Evolutionary conservation across 2,329 filamentous ascomycete species (phyloP).

Genomic region (Mariannaea sp.): DNA sequence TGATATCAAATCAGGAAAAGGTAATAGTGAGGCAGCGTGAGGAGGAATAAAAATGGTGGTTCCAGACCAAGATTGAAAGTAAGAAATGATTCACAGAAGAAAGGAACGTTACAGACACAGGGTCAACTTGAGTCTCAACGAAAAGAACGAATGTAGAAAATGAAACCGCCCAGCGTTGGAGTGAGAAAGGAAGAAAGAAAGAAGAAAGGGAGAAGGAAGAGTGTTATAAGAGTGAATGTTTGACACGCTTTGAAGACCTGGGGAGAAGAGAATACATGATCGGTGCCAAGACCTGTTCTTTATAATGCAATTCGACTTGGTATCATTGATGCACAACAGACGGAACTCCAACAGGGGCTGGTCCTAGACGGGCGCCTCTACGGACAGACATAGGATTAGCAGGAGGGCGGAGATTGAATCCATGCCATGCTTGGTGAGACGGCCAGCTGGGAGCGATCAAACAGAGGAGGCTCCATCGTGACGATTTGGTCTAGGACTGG

Average conservation of each 20-base stretch:
- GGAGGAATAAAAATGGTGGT: conserved; percentile 48
- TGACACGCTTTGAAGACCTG: conserved; percentile 41
- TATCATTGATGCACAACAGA: conserved; percentile 40
- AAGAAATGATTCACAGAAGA: conserved; percentile 42
- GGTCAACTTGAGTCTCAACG: conserved; percentile 36
- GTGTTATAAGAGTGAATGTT: conserved; percentile 36
- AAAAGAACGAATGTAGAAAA: conserved; percentile 55
- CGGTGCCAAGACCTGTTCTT: conserved; percentile 47
- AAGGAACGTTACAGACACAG: conserved; percentile 53
- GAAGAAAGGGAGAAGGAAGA: conserved; percentile 47
- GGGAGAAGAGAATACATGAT: conserved; percentile 41
- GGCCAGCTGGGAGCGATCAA: conserved; percentile 27
- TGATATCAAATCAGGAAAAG: no score
- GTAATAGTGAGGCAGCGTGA: no score
- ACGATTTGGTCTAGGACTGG: conserved; percentile 15
- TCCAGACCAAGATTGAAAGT: conserved; percentile 53
- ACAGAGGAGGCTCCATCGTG: conserved; percentile 30
- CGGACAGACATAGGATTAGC: conserved; percentile 6
- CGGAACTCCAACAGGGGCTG: conserved; percentile 35
- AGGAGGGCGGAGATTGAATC: conserved; percentile 11
- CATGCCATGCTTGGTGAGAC: conserved; percentile 7
- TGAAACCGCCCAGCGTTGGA: conserved; percentile 56
- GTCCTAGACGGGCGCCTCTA: conserved; percentile 24
- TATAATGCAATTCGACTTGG: conserved; percentile 42
- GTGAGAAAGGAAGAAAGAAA: conserved; percentile 47